Evolutionary conservation across 2,329 filamentous ascomycete genomes (phyloP).

Genomic region (Ophiostoma tasmaniense): DNA sequence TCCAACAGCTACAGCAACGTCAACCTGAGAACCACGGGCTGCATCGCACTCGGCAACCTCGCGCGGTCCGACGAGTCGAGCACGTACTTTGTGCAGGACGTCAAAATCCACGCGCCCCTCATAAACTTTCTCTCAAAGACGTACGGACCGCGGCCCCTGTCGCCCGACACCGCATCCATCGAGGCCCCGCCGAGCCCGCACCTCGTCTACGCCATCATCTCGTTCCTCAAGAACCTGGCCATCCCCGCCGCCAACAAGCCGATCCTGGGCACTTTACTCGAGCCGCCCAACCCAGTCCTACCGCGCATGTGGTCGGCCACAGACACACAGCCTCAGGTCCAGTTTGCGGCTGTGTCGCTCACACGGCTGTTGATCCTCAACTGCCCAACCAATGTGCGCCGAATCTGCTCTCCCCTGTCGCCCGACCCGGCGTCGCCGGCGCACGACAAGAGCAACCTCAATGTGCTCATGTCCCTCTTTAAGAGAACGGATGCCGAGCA

Average conservation of each 20-base stretch:
- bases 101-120: conserved; percentile 38
- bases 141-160: conserved; percentile 28
- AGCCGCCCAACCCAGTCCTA: conserved; percentile 31
- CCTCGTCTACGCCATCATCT: conserved; percentile 48
- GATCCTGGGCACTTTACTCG: conserved; percentile 41
- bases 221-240: conserved; percentile 57
- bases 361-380: conserved; percentile 47
- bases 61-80: conserved; percentile 50
- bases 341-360: conserved; percentile 52
- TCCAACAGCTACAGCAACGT: conserved; percentile 27
- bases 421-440: conserved; percentile 31
- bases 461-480: conserved; percentile 34
- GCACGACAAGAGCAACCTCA: conserved; percentile 29
- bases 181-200: conserved; percentile 28
- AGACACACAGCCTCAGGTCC: conserved; percentile 45
- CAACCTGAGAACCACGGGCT: conserved; percentile 44
- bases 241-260: conserved; percentile 49
- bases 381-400: conserved; percentile 43
- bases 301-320: conserved; percentile 46
- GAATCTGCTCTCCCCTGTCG: conserved; percentile 37
- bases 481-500: conserved; percentile 42
- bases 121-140: conserved; percentile 36
- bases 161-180: conserved; percentile 24
- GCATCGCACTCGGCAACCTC: conserved; percentile 53
- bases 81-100: conserved; percentile 39